Percentiles rank a stretch among this genome's conserved stretches.
These are phyloP conservation scores for Microstroma glucosiphilum DNA, from an alignment of 1,284 basidiomycete genomes.

Conservation along the genomic window DNA sequence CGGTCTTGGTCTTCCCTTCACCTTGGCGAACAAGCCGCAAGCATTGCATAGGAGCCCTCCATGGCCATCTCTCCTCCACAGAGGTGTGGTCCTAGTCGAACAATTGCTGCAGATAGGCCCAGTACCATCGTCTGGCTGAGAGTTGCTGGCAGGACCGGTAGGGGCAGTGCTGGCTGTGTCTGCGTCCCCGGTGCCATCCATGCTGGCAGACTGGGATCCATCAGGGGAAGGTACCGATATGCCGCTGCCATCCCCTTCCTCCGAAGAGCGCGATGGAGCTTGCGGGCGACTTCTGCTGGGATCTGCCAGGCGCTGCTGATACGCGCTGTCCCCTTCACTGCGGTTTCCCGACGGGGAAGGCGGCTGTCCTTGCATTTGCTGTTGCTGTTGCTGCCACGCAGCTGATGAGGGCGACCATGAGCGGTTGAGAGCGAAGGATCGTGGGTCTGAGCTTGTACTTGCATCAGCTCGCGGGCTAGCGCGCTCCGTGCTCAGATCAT, in stretches of 20 bases:
- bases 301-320: not conserved
- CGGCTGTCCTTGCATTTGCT: not conserved
- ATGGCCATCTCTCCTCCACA: slow-evolving; percentile 14
- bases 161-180: not conserved
- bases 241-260: not conserved
- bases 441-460: not conserved
- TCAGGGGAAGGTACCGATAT: not conserved
- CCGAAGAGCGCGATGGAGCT: not conserved
- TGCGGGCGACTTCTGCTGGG: not conserved
- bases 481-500: not conserved
- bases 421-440: not conserved
- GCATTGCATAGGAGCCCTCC: slow-evolving; percentile 14
- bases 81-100: slow-evolving; percentile 10
- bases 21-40: slow-evolving; percentile 15
- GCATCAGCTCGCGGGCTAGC: too few relatives aligned
- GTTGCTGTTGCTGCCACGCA: not conserved
- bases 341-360: not conserved
- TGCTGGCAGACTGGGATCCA: not conserved
- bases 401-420: not conserved
- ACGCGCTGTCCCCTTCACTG: not conserved
- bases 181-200: not conserved
- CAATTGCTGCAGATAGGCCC: slow-evolving; percentile 14
- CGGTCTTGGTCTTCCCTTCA: slow-evolving; percentile 14
- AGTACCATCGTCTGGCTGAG: not conserved
- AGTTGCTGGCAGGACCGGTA: not conserved